Evolutionary conservation across 148 eudicot genomes (phyloP), one percentile per base, ranked within the genome.

Genomic region (Arbutus unedo): DNA sequence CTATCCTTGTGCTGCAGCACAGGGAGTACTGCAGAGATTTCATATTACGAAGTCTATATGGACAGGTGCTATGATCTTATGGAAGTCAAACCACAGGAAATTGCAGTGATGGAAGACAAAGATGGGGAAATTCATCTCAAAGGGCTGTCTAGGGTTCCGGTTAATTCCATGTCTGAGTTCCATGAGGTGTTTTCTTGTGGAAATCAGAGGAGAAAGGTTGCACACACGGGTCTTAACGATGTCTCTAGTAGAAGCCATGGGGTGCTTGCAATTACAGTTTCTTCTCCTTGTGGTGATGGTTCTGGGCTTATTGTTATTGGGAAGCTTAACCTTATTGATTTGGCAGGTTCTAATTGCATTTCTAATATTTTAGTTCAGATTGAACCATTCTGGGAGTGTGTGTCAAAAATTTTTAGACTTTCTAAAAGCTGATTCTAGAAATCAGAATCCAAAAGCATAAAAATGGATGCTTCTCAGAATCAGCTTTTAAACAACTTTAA

Each of bases 181-280:
- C 85, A 86, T 57, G 91, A 92, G 74, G 89, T 89, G 47, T 92
- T 94, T 82, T 82, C 91, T 74, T 83, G 86, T 85, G 98, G 94
- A 66, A 77, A 91, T 50, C 92, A 88, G 82, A 94, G 93, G 85
- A 92, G 98, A 67, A 96, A 93, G 87, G 96, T 93, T 62, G 98
- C 97, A 45, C 92, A 88, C 74, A 96, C 98, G 38, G 88, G 90
- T 81, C 91, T 96, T 13, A 94, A 96, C 83, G 98, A 94, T 85
- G 96, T 90, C 64, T 96, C 99, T 11, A 96, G 99, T 83, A 87
- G 99, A 73, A 96, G 99, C 89, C 99, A 94, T 83, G 98, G 88
- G 4, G 97, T 92, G 75, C 93, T 96, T 55, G 87, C 89, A 23
- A 80, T 96, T 81, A 59, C 88, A 38, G 90, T 94, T 76, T 88